Conservation (phyloP, 179 eudicot species). For the Dionaea muscipula region DNA sequence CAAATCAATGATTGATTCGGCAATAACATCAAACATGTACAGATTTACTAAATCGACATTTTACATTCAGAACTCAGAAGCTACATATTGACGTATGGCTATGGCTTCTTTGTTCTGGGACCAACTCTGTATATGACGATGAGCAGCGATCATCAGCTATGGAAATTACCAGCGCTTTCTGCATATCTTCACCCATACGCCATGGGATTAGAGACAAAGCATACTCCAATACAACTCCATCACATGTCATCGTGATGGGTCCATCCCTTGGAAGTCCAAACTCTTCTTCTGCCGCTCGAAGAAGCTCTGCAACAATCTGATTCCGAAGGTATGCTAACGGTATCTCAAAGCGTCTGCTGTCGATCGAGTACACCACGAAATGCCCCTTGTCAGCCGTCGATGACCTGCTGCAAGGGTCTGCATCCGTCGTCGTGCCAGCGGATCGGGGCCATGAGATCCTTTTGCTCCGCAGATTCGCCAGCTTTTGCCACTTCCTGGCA, state of each 20-base stretch:
- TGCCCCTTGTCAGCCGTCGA: constrained; percentile 5
- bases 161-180: background rate
- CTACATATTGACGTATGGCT: no score
- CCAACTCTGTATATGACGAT: background rate
- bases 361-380: constrained; percentile 2
- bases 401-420: background rate
- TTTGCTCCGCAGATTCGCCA: constrained; percentile 2
- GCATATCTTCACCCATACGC: background rate
- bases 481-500: constrained; percentile 7
- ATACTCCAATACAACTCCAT: constrained; percentile 3
- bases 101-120: no score
- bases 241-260: constrained; percentile 4
- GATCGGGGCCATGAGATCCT: constrained; percentile 6
- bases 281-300: constrained; percentile 4
- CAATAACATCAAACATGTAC: no score
- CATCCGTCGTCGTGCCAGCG: background rate
- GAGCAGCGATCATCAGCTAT: background rate
- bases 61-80: background rate
- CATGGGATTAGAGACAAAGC: background rate
- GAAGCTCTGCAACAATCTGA: background rate
- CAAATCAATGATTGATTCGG: no score
- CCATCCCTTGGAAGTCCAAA: background rate
- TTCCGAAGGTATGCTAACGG: constrained; percentile 4
- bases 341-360: constrained; percentile 1
- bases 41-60: background rate